phyloP scores from a whole-genome alignment of 2,329 filamentous ascomycete species.

The Nemania diffusa region DNA sequence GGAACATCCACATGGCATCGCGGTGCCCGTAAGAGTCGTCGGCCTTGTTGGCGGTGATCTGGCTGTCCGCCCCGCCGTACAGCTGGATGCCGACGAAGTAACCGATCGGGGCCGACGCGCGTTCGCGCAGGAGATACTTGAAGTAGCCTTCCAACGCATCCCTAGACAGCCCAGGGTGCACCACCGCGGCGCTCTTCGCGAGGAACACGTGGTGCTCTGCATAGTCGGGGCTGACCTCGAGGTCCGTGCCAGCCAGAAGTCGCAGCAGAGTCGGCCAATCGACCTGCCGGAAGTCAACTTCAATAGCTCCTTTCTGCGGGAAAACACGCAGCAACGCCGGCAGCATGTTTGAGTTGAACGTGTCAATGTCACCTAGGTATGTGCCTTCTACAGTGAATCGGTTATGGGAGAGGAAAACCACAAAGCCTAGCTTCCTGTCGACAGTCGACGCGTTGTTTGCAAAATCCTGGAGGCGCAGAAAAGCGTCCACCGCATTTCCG shows the following conservation, averaged over 20 bases:
- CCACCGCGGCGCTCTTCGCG: slow-evolving; percentile 50
- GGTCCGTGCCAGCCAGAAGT: slow-evolving; percentile 35
- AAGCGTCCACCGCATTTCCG: slow-evolving; percentile 36
- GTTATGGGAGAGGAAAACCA: slow-evolving; percentile 38
- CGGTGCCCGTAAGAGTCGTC: slow-evolving; percentile 45
- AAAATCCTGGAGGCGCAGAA: slow-evolving; percentile 48
- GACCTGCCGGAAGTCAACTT: slow-evolving; percentile 23
- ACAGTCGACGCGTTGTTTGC: slow-evolving; percentile 47
- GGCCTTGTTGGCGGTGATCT: slow-evolving; percentile 41
- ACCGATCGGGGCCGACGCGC: slow-evolving; percentile 32
- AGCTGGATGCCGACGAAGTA: slow-evolving; percentile 51
- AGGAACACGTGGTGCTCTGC: slow-evolving; percentile 47
- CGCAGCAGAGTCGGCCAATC: slow-evolving; percentile 43
- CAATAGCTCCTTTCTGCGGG: slow-evolving; percentile 23
- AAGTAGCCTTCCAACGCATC: slow-evolving; percentile 45
- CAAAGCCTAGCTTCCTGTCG: slow-evolving; percentile 48
- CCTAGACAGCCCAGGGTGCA: slow-evolving; percentile 42
- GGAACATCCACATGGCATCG: slow-evolving; percentile 49
- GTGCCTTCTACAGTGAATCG: slow-evolving; percentile 49
- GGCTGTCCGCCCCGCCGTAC: slow-evolving; percentile 50
- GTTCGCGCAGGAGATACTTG: slow-evolving; percentile 37
- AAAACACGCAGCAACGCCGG: slow-evolving; percentile 43
- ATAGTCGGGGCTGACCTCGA: slow-evolving; percentile 31
- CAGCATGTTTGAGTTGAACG: slow-evolving; percentile 43
- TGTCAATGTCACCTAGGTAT: slow-evolving; percentile 45